phyloP scores from a whole-genome alignment of 2,329 filamentous ascomycete species.

The Exserohilum rostratum region DNA sequence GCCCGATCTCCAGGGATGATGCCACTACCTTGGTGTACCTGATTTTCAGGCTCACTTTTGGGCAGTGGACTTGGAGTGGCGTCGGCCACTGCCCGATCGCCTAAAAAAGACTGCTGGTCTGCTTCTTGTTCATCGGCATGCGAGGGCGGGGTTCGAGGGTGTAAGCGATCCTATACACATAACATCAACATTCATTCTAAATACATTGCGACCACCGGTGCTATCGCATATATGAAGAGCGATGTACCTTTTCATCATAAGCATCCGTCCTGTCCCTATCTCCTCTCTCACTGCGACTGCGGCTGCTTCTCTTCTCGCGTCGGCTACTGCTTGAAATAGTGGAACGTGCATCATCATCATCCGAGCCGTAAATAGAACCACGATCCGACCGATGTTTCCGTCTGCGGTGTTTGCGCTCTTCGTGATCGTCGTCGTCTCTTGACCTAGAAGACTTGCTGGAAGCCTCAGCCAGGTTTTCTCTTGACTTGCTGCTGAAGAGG shows the following conservation, averaged over 20 bases:
- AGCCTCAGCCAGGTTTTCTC: slow-evolving; percentile 44
- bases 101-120: slow-evolving; percentile 67
- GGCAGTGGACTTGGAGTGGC: slow-evolving; percentile 51
- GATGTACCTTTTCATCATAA: slow-evolving; percentile 48
- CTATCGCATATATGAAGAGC: slow-evolving; percentile 39
- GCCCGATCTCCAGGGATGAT: slow-evolving; percentile 43
- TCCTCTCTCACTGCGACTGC: slow-evolving; percentile 44
- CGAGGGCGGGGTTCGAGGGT: slow-evolving; percentile 32
- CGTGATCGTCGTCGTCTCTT: slow-evolving; percentile 46
- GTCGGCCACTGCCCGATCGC: slow-evolving; percentile 63
- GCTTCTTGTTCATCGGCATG: slow-evolving; percentile 40
- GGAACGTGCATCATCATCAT: slow-evolving; percentile 47
- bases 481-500: slow-evolving; percentile 55
- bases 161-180: slow-evolving; percentile 39
- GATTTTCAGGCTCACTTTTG: slow-evolving; percentile 44
- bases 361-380: slow-evolving; percentile 48
- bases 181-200: slow-evolving; percentile 42
- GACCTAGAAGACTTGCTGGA: slow-evolving; percentile 43
- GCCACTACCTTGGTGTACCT: slow-evolving; percentile 32
- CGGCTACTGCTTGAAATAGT: slow-evolving; percentile 43
- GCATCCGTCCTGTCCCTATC: slow-evolving; percentile 45
- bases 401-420: slow-evolving; percentile 52
- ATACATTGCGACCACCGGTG: slow-evolving; percentile 32
- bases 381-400: slow-evolving; percentile 51
- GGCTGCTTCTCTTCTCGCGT: slow-evolving; percentile 52